Base-by-base conservation (phyloP, 805 yeast genomes). In the Scheffersomyces stipitis region DNA sequence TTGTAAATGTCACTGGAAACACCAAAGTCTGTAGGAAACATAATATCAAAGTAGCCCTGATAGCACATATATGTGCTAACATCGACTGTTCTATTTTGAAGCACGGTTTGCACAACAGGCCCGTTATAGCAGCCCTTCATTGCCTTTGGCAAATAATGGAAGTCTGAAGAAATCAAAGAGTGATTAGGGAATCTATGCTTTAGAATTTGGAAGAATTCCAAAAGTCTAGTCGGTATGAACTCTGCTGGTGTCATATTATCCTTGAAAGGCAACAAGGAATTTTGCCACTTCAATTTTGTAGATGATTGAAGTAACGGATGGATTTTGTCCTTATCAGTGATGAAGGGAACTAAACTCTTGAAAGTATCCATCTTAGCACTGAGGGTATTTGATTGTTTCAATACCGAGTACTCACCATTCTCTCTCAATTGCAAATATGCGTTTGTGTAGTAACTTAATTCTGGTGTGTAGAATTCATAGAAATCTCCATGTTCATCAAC, bases 1-100 rank as follows among this genome's bases (percentile, higher is more conserved):
- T 68, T 64, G 53, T 87, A 88, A 41, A 86, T 42, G 33, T 80
- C 83, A 28, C 76, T 69, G 3, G 80, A 78, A 6, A 80, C 64
- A 5, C 64, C 61, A 57, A 87, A 88, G 51, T 87, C 84, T 0
- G 95, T 87, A 7, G 95, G 86, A 52, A 87, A 87, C 83, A 86
- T 79, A 34, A 87, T 86, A 58, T 87, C 95, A 55, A 86, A 87
- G 52, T 74, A 83, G 0, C 96, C 96, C 54, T 86, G 95, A 27
- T 82, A 73, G n/a, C 77, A 83, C 90, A 87, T 81, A 56, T 80
- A 86, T 0, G 90, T 80, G 26, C 80, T 71, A 0, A 82, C 76
- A 15, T 85, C 80, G 4, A 86, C 73, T 81, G 84, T 83, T 38
- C 71, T 67, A 44, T 81, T 79, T 35, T 80, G 69, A 40, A 83